Conservation (phyloP, 2,329 filamentous ascomycete genomes). For the Furcasterigmium sp. region DNA sequence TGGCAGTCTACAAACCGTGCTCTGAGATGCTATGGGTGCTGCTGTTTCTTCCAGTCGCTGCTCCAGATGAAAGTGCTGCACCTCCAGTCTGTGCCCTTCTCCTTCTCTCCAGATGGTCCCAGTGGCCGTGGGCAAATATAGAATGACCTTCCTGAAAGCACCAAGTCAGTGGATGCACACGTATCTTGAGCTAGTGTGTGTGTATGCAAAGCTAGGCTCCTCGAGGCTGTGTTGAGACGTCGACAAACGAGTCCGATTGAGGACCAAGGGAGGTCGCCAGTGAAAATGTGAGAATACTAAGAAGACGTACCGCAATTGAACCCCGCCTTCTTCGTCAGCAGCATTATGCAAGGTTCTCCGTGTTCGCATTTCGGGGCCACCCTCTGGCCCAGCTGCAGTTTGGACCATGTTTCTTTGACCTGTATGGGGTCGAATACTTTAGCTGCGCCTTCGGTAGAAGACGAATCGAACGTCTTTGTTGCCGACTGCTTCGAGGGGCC, state of each 20-base stretch:
- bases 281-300: not conserved
- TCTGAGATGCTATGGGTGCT: not conserved
- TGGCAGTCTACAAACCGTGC: too few species aligned
- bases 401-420: constrained; percentile 79
- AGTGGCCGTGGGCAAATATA: constrained; percentile 67
- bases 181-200: too few species aligned
- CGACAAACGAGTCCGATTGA: too few species aligned
- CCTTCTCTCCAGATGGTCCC: constrained; percentile 79
- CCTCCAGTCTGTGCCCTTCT: constrained; percentile 78
- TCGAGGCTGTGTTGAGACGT: too few species aligned
- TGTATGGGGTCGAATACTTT: constrained; percentile 62
- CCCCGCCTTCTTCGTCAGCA: constrained; percentile 84
- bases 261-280: too few species aligned
- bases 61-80: constrained; percentile 79
- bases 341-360: constrained; percentile 75
- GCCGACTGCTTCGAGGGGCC: too few species aligned
- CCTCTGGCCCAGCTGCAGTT: constrained; percentile 67
- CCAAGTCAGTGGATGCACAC: too few species aligned
- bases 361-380: constrained; percentile 79
- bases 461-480: too few species aligned
- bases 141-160: constrained; percentile 50
- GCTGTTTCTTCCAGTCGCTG: constrained; percentile 46
- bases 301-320: constrained; percentile 62
- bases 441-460: constrained; percentile 19
- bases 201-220: too few species aligned